These are phyloP conservation scores for Fusarium sp. DNA, from an alignment of 2,329 filamentous ascomycete genomes.

Conservation along the genomic window DNA sequence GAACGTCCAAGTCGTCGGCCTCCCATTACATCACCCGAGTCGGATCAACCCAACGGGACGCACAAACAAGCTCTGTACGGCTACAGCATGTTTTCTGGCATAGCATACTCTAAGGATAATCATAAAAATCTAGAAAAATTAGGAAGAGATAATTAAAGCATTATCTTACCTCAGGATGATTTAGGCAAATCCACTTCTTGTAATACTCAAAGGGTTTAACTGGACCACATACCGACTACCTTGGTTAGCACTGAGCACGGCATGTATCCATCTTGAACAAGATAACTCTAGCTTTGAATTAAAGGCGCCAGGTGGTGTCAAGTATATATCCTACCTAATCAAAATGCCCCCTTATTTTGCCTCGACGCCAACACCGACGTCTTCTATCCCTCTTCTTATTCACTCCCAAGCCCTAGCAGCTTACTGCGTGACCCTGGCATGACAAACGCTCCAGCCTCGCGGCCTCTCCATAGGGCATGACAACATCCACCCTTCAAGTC, in stretches of 20 bases:
- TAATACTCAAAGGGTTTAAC: no score
- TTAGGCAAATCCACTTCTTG: no score
- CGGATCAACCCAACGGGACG: no score
- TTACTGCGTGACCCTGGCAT: conserved; percentile 10
- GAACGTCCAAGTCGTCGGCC: no score
- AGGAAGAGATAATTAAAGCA: no score
- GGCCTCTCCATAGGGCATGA: conserved; percentile 1
- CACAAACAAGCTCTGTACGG: no score
- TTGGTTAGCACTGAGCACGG: not conserved
- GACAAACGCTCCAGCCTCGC: conserved; percentile 3
- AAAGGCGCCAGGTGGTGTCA: conserved; percentile 29
- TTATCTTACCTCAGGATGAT: no score
- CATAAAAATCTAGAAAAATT: no score
- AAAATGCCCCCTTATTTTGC: conserved; percentile 36
- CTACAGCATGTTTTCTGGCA: no score
- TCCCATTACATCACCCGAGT: no score
- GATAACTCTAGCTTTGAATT: conserved; percentile 37
- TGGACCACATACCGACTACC: no score
- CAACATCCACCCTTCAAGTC: conserved; percentile 16
- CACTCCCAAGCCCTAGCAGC: conserved; percentile 2
- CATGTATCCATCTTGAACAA: not conserved
- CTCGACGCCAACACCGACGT: conserved; percentile 30
- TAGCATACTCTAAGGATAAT: no score
- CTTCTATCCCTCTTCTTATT: conserved; percentile 27
- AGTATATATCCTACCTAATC: conserved; percentile 39